Evolutionary conservation across 2,329 filamentous ascomycete species (phyloP).

Genomic region (Penicillium crustosum): DNA sequence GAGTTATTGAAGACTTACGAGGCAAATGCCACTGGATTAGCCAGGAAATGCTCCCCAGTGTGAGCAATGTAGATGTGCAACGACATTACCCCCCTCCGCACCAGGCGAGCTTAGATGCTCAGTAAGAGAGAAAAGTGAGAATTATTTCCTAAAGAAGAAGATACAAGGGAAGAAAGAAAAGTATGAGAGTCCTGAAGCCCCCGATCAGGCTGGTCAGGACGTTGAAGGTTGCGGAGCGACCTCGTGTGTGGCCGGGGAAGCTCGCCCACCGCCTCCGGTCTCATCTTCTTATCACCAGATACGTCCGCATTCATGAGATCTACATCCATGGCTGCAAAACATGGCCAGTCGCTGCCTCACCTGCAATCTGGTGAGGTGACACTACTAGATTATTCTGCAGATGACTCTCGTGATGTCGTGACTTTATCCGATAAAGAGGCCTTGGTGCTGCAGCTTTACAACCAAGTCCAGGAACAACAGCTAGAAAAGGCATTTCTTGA

Average conservation of each 20-base stretch:
- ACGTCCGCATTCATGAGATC: slow-evolving; percentile 29
- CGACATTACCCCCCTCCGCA: slow-evolving; percentile 65
- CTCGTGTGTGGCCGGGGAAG: slow-evolving; percentile 10
- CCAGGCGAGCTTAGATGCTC: slow-evolving; percentile 30
- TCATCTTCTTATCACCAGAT: slow-evolving; percentile 31
- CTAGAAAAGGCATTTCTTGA: slow-evolving; percentile 69
- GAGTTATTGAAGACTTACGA: slow-evolving; percentile 56
- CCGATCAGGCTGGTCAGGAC: slow-evolving; percentile 8
- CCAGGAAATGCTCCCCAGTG: slow-evolving; percentile 80
- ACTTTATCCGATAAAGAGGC: slow-evolving; percentile 66
- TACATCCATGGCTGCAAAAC: slow-evolving; percentile 38
- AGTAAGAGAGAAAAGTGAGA: slow-evolving; percentile 21
- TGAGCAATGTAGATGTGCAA: slow-evolving; percentile 89
- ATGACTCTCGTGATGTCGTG: slow-evolving; percentile 49
- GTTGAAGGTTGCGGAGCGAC: slow-evolving; percentile 5
- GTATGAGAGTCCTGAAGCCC: slow-evolving; percentile 17
- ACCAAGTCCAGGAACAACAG: slow-evolving; percentile 68
- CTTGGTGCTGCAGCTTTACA: slow-evolving; percentile 67
- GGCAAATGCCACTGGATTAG: slow-evolving; percentile 72
- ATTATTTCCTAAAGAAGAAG: slow-evolving; percentile 16
- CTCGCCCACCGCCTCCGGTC: slow-evolving; percentile 24
- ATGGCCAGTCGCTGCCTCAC: slow-evolving; percentile 31
- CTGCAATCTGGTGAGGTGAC: slow-evolving; percentile 36
- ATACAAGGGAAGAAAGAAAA: slow-evolving; percentile 3
- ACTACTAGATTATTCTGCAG: slow-evolving; percentile 44